phyloP scores from a whole-genome alignment of 495 filamentous ascomycete genomes.

The Paragyromitra xinjiangensis region DNA sequence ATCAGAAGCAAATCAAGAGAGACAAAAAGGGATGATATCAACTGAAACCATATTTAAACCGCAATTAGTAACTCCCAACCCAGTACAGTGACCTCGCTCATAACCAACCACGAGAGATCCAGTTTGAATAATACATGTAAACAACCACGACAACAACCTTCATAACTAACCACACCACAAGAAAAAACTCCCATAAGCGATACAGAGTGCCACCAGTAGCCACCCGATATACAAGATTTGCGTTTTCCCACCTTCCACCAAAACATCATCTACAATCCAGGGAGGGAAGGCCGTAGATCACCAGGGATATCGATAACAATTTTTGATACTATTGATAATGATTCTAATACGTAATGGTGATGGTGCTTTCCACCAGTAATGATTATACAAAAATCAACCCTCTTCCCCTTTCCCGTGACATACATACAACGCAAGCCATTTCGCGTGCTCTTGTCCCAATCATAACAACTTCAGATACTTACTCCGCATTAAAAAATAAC shows the following conservation, averaged over 20 bases:
- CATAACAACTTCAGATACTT: slow-evolving; percentile 22
- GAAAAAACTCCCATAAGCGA: neutral
- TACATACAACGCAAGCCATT: slow-evolving; percentile 31
- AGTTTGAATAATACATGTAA: no score
- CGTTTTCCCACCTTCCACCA: neutral
- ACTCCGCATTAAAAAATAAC: slow-evolving; percentile 37
- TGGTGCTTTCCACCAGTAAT: slow-evolving; percentile 18
- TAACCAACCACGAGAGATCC: no score
- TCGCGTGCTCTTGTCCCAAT: slow-evolving; percentile 11
- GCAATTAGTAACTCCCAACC: no score
- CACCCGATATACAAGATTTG: neutral
- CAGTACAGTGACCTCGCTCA: no score
- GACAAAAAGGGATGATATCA: no score
- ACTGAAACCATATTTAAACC: no score
- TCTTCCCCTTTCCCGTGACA: neutral
- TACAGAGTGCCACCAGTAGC: no score
- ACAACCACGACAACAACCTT: no score
- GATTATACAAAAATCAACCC: slow-evolving; percentile 13
- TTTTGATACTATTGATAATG: neutral
- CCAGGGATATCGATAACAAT: neutral
- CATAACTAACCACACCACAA: no score
- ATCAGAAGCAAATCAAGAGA: no score
- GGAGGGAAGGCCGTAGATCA: neutral
- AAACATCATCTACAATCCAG: neutral
- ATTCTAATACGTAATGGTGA: slow-evolving; percentile 6